Evolutionary conservation across 192 early-diverging fungal genomes (phyloP).

Genomic region (Mortierella alpina): DNA sequence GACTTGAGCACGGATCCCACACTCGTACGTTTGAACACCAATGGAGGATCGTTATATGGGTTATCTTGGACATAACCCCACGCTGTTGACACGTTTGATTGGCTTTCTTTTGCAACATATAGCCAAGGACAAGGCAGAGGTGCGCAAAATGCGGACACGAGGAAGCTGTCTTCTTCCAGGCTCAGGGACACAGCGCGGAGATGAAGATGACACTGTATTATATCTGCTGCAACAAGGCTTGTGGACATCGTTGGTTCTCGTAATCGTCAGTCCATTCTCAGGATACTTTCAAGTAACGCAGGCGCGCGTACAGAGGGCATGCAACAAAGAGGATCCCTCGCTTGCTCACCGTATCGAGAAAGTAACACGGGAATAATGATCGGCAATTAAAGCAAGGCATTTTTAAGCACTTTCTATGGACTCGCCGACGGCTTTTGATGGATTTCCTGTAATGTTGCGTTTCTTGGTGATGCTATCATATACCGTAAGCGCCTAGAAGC

Average conservation of each 20-base stretch:
- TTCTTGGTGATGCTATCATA: constrained; percentile 60
- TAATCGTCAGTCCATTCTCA: not conserved
- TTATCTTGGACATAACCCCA: too few species aligned
- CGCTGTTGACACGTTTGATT: too few species aligned
- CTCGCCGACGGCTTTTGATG: not conserved
- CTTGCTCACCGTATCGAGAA: not conserved
- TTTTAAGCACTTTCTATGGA: not conserved
- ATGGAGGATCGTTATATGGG: not conserved
- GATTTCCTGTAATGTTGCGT: not conserved
- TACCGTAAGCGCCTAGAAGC: constrained; percentile 53
- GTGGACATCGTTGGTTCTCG: constrained; percentile 78
- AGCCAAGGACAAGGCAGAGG: constrained; percentile 71
- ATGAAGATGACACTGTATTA: constrained; percentile 86
- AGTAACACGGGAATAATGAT: not conserved
- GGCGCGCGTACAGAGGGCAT: too few species aligned
- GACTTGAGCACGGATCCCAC: constrained; percentile 82
- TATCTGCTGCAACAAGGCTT: constrained; percentile 74
- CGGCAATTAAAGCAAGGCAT: not conserved
- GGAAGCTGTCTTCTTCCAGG: constrained; percentile 83
- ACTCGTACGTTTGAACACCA: constrained; percentile 56
- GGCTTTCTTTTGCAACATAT: not conserved
- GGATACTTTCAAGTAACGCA: not conserved
- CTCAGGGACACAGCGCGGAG: constrained; percentile 74
- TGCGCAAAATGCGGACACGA: constrained; percentile 71
- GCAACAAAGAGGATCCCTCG: too few species aligned